Percentiles rank a stretch among this genome's conserved stretches.
These are phyloP conservation scores for Mycena galopus DNA, from an alignment of 768 basidiomycete species.

Conservation along the genomic window DNA sequence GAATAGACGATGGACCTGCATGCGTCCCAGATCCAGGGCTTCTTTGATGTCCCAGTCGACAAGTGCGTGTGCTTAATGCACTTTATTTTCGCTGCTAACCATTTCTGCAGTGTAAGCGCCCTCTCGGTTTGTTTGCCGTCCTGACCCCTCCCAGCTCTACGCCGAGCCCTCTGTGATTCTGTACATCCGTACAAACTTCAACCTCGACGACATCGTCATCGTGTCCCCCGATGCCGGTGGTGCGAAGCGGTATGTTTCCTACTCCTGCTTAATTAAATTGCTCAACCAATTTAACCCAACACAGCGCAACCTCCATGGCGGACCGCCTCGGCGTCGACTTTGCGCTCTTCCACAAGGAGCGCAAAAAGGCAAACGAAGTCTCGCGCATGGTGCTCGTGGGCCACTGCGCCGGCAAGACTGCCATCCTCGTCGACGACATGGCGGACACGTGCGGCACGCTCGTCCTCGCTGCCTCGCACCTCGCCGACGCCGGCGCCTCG, in stretches of 20 bases:
- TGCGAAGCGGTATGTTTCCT: conserved; percentile 84
- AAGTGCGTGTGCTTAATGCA: conserved; percentile 75
- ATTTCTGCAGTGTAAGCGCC: conserved; percentile 30
- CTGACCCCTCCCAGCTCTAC: conserved; percentile 74
- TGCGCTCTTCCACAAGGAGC: conserved; percentile 99
- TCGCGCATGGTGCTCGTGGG: conserved; percentile 97
- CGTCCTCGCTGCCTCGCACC: conserved; percentile 89
- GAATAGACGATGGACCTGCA: conserved; percentile 97
- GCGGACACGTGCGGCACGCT: conserved; percentile 97
- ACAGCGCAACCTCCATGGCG: conserved; percentile 95
- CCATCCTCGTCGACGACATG: conserved; percentile 99
- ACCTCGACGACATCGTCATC: conserved; percentile 88
- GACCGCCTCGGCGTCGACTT: conserved; percentile 97
- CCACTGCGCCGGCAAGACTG: conserved; percentile 90
- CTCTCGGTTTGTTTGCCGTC: conserved; percentile 9
- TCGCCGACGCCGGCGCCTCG: conserved; percentile 89
- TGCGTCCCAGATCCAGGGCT: conserved; percentile 99
- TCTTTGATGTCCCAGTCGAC: conserved; percentile 99
- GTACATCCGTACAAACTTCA: conserved; percentile 94
- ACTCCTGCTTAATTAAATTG: conserved; percentile 19
- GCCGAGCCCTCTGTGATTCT: conserved; percentile 96
- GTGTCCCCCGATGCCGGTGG: conserved; percentile 99
- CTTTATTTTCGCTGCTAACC: background rate
- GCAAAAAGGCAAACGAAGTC: conserved; percentile 95
- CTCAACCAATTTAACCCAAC: conserved; percentile 26